Evolutionary conservation across 495 filamentous ascomycete species (phyloP).

Genomic region (Pyronema omphalodes): DNA sequence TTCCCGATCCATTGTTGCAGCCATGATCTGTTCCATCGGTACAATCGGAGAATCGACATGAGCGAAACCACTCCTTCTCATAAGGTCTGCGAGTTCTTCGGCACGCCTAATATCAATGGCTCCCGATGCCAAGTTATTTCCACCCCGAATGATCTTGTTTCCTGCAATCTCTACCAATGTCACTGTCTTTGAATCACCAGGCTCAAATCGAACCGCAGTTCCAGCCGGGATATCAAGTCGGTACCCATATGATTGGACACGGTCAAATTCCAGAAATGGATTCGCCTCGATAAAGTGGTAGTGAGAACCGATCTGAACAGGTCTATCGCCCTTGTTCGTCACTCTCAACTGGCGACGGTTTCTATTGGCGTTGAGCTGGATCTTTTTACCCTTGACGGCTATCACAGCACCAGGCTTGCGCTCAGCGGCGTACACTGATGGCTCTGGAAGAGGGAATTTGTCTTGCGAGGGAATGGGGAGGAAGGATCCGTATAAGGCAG

Average conservation of each 20-base stretch:
- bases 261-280: conserved; percentile 78
- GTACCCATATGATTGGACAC: conserved; percentile 64
- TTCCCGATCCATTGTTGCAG: conserved; percentile 49
- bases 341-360: conserved; percentile 57
- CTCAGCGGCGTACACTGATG: not conserved
- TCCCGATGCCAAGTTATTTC: conserved; percentile 63
- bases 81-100: conserved; percentile 45
- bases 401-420: conserved; percentile 40
- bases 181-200: conserved; percentile 86
- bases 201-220: conserved; percentile 87
- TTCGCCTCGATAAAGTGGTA: conserved; percentile 96
- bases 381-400: conserved; percentile 40
- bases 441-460: conserved; percentile 39
- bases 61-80: conserved; percentile 56
- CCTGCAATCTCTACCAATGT: conserved; percentile 81
- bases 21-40: conserved; percentile 30
- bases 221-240: conserved; percentile 81
- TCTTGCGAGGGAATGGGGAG: conserved; percentile 56
- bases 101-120: conserved; percentile 40
- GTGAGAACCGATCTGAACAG: conserved; percentile 65
- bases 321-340: conserved; percentile 74
- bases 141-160: conserved; percentile 61
- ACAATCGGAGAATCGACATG: conserved; percentile 46
- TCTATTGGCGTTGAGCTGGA: conserved; percentile 56
- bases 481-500: conserved; percentile 83